Conservation (phyloP, 352 stramenopile genomes). For the Detonula confervacea region DNA sequence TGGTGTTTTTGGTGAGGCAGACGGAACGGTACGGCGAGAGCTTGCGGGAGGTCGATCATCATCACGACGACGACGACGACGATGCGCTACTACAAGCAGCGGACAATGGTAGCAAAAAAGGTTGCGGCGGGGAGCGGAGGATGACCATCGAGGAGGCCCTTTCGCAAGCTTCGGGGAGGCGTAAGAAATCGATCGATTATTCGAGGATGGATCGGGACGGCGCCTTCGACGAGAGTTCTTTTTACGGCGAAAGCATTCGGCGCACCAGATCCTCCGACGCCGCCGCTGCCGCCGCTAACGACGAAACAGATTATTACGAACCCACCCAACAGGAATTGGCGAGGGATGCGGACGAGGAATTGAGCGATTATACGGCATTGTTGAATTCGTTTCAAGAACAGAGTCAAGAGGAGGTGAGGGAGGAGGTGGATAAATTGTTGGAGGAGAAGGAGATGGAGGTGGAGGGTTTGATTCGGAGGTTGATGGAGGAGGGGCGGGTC, state of each 20-base stretch:
- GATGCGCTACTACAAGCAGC: too few species aligned
- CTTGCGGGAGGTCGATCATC: slow-evolving; percentile 18
- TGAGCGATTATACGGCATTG: slow-evolving; percentile 28
- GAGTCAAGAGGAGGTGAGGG: slow-evolving; percentile 21
- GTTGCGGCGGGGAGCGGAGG: slow-evolving; percentile 32
- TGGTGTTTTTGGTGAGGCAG: slow-evolving; percentile 94
- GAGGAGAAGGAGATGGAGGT: slow-evolving; percentile 78
- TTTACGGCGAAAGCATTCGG: slow-evolving; percentile 44
- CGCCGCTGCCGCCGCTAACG: neutral
- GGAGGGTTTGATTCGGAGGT: slow-evolving; percentile 48
- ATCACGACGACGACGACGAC: too few species aligned
- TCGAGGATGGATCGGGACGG: slow-evolving; percentile 41
- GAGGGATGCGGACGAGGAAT: slow-evolving; percentile 45
- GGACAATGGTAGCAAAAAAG: slow-evolving; percentile 23
- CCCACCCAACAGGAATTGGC: slow-evolving; percentile 47
- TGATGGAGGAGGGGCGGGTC: slow-evolving; percentile 20
- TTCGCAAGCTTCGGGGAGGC: slow-evolving; percentile 14
- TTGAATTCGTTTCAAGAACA: slow-evolving; percentile 27
- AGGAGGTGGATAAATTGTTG: slow-evolving; percentile 71
- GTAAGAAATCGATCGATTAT: slow-evolving; percentile 39
- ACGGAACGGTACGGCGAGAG: slow-evolving; percentile 94
- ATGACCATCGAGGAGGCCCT: slow-evolving; percentile 44
- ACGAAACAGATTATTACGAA: slow-evolving; percentile 33
- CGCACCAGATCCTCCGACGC: neutral
- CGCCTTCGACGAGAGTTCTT: slow-evolving; percentile 26